phyloP scores from a whole-genome alignment of 352 stramenopile genomes.

The Ochromonadaceae sp. region DNA sequence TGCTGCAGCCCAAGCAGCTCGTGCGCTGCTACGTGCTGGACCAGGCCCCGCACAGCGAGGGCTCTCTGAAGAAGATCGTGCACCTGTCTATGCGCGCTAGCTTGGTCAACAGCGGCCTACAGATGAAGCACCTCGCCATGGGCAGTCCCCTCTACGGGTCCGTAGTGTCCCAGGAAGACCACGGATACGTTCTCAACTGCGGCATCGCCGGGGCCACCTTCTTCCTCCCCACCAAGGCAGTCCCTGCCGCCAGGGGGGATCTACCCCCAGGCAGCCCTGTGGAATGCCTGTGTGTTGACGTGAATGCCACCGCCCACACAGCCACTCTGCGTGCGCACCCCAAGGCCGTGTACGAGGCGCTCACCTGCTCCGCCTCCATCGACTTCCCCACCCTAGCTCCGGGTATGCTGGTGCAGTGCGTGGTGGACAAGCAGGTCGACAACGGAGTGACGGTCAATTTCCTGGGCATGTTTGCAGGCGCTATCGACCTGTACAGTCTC shows the following conservation, averaged over 20 bases:
- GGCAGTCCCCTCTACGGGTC: background rate
- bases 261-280: too few relatives aligned
- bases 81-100: background rate
- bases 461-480: constrained; percentile 62
- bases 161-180: background rate
- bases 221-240: background rate
- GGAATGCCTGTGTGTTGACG: background rate
- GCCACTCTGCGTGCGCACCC: background rate
- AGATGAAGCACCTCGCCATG: background rate
- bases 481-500: constrained; percentile 47
- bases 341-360: background rate
- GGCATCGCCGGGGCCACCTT: background rate
- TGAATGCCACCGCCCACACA: background rate
- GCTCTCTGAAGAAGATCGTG: too few relatives aligned
- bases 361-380: background rate
- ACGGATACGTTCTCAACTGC: background rate
- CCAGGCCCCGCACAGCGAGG: too few relatives aligned
- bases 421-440: background rate
- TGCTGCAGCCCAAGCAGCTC: too few relatives aligned
- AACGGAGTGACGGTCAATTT: constrained; percentile 67
- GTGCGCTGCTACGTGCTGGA: too few relatives aligned
- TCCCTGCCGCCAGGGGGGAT: background rate
- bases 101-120: background rate
- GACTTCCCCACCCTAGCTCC: background rate
- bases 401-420: background rate